These are phyloP conservation scores for Herpotrichia juniperi DNA, from an alignment of 2,329 filamentous ascomycete genomes.

Conservation along the genomic window DNA sequence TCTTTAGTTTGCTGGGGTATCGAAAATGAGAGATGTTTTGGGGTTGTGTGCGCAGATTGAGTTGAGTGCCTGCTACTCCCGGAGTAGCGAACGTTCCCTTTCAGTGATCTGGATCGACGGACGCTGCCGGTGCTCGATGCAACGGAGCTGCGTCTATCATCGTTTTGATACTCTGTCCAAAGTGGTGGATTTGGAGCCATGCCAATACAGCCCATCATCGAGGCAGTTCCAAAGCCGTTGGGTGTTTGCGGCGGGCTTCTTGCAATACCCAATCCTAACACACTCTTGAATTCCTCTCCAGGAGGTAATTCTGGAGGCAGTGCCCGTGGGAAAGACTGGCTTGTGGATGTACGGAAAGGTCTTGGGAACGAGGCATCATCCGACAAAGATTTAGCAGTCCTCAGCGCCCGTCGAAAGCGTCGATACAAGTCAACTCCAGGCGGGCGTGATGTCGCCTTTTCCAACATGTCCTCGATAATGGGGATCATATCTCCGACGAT, in stretches of 20 bases:
- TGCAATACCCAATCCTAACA: not conserved
- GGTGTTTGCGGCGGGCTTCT: not conserved
- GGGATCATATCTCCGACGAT: conserved; percentile 1
- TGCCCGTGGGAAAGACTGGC: not conserved
- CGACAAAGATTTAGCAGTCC: not conserved
- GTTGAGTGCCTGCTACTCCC: no score
- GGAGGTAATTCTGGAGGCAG: not conserved
- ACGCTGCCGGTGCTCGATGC: not conserved
- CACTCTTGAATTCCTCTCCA: not conserved
- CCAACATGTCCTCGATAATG: conserved; percentile 13
- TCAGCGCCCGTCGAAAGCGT: not conserved
- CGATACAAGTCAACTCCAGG: not conserved
- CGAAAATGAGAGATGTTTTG: not conserved
- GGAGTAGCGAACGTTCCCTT: no score
- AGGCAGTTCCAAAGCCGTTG: not conserved
- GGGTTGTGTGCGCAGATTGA: not conserved
- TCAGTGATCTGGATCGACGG: not conserved
- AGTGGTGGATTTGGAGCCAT: no score
- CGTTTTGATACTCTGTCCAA: no score
- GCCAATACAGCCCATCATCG: no score
- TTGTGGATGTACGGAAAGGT: not conserved
- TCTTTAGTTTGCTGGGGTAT: not conserved
- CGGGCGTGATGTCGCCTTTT: not conserved
- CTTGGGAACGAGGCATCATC: not conserved
- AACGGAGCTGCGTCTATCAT: not conserved